phyloP scores from a whole-genome alignment of 2,329 filamentous ascomycete species.

The Ampelomyces quisqualis region DNA sequence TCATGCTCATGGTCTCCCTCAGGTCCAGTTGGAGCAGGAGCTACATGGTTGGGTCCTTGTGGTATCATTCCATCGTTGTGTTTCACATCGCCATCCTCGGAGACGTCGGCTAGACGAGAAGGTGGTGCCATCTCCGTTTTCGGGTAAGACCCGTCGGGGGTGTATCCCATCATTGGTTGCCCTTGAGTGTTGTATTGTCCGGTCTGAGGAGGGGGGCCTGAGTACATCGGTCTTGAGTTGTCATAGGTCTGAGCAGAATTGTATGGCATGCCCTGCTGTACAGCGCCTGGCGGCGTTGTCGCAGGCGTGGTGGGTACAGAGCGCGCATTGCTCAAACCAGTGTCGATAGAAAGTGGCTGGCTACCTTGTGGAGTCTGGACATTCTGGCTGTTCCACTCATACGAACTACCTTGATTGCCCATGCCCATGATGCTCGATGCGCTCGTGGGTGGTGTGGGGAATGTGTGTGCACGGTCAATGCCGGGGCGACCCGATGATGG shows the following conservation, averaged over 20 bases:
- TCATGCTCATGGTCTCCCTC: slow-evolving; percentile 75
- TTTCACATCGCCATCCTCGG: slow-evolving; percentile 65
- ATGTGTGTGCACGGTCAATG: slow-evolving; percentile 79
- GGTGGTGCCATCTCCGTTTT: slow-evolving; percentile 90
- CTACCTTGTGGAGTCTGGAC: slow-evolving; percentile 55
- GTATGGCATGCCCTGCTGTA: slow-evolving; percentile 80
- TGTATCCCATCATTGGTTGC: slow-evolving; percentile 65
- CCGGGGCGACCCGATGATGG: slow-evolving; percentile 64
- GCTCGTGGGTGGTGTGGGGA: slow-evolving; percentile 90
- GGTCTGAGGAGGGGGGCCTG: slow-evolving; percentile 64
- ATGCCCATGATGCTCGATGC: slow-evolving; percentile 83
- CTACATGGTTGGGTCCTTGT: slow-evolving; percentile 50
- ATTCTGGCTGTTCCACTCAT: slow-evolving; percentile 68
- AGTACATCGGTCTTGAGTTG: slow-evolving; percentile 75
- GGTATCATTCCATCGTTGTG: slow-evolving; percentile 60
- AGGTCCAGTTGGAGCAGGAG: slow-evolving; percentile 60
- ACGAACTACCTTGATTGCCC: slow-evolving; percentile 69
- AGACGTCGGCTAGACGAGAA: slow-evolving; percentile 61
- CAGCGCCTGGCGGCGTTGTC: slow-evolving; percentile 79
- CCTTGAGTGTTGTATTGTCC: slow-evolving; percentile 67
- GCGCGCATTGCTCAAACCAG: slow-evolving; percentile 71
- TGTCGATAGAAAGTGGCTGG: slow-evolving; percentile 80
- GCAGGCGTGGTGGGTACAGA: slow-evolving; percentile 91
- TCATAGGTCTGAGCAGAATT: slow-evolving; percentile 73
- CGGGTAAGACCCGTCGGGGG: slow-evolving; percentile 55